Conservation (phyloP, 1,284 basidiomycete species). For the Phylloboletellus chloephorus region DNA sequence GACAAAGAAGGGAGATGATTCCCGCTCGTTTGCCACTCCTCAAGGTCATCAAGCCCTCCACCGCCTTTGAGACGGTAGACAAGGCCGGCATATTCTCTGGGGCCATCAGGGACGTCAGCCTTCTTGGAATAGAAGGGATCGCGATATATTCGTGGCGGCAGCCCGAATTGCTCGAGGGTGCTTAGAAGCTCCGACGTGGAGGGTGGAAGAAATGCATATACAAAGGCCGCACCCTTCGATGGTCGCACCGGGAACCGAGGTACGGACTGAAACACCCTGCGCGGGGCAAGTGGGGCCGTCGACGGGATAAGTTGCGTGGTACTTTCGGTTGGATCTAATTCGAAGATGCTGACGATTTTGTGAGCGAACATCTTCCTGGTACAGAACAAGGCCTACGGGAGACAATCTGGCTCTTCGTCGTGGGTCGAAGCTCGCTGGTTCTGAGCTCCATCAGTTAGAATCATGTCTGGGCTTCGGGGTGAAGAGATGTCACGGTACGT, state of each 20-base stretch:
- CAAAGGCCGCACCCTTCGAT: conserved; percentile 14
- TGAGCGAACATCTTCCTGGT: neutral
- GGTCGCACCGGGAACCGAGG: conserved; percentile 6
- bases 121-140: conserved; percentile 76
- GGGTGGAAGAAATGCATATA: conserved; percentile 56
- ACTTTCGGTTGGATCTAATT: conserved; percentile 9
- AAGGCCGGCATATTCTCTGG: conserved; percentile 79
- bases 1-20: conserved; percentile 5
- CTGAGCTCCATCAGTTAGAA: neutral
- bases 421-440: neutral
- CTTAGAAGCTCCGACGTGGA: conserved; percentile 45
- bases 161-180: conserved; percentile 46
- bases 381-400: conserved; percentile 18
- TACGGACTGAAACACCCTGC: conserved; percentile 16
- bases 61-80: conserved; percentile 67
- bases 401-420: conserved; percentile 16
- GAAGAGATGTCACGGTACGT: conserved; percentile 5
- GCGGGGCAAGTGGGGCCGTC: neutral
- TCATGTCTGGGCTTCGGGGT: conserved; percentile 6
- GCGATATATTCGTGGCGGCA: conserved; percentile 65
- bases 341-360: conserved; percentile 17
- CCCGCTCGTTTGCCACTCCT: conserved; percentile 44
- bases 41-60: conserved; percentile 44
- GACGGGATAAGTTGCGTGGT: neutral
- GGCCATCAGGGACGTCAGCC: conserved; percentile 61